A percentile compares a stretch with the other conserved stretches of the same genome.
phyloP scores from a whole-genome alignment of 305 asterid genomes.

The Fraxinus baroniana region DNA sequence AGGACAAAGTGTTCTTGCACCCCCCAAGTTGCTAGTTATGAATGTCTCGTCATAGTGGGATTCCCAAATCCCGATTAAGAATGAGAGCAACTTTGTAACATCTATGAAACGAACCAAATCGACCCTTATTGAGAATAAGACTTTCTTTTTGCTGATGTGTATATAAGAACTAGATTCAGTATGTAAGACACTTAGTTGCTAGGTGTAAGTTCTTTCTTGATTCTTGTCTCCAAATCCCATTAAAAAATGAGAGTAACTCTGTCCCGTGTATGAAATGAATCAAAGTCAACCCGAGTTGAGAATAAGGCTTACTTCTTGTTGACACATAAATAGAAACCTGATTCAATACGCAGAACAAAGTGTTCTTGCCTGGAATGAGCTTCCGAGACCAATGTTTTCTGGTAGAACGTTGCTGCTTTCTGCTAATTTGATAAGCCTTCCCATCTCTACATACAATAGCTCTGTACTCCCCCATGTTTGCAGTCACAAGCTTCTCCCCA shows the following conservation, averaged over 20 bases:
- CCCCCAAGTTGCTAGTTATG: neutral
- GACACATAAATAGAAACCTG: neutral
- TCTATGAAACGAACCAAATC: neutral
- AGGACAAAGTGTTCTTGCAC: neutral
- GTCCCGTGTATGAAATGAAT: neutral
- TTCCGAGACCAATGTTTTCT: constrained; percentile 37
- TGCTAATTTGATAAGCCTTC: constrained; percentile 43
- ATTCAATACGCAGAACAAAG: neutral
- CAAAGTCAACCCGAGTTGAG: neutral
- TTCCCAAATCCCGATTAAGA: neutral
- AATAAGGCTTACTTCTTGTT: neutral
- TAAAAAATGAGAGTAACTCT: neutral
- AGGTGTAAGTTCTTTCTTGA: neutral
- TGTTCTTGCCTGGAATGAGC: constrained; percentile 37
- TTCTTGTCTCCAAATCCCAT: neutral
- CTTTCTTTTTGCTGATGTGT: neutral
- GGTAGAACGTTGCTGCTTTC: constrained; percentile 25
- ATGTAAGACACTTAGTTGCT: neutral
- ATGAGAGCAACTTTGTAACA: neutral
- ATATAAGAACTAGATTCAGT: neutral
- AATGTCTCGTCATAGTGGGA: neutral
- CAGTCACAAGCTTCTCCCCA: constrained; percentile 53
- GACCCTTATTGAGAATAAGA: neutral
- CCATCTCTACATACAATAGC: constrained; percentile 63
- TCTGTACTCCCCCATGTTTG: constrained; percentile 50